Base-by-base conservation (phyloP, 1,284 basidiomycete species). In the Mycena citricolor region DNA sequence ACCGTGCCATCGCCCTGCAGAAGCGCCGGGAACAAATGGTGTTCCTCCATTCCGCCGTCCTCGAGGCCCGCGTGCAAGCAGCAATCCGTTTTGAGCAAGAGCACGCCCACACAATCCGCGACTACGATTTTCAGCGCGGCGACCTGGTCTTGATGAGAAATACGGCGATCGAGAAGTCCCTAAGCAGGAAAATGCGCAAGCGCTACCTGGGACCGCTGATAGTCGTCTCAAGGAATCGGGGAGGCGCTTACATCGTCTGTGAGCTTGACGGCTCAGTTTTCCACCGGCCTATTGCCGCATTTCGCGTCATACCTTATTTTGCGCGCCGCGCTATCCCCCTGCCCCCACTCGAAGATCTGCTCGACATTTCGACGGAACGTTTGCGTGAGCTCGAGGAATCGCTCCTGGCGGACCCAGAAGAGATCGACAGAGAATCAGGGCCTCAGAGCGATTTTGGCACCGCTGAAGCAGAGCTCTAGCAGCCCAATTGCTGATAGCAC, bases 381-480 rank as follows among this genome's bases (percentile, higher is more conserved):
- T 17, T 39, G 8, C 36, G 36, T 10, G 23, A 29, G 29, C 11
- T 39, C 23, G 36, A 39, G 16, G 10, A 35, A 5, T 35, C 33
- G 11, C 20, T 21, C 19, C 33, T 35, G 19, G 7, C 14, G 7
- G 33, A 35, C 29, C 49, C 64, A 2, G 61, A 67, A 46, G 60
- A 58, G n/a, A n/a, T n/a, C n/a, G n/a, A n/a, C n/a, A n/a, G n/a
- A n/a, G n/a, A n/a, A n/a, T n/a, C n/a, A n/a, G n/a, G n/a, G n/a
- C n/a, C n/a, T n/a, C n/a, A n/a, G n/a, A n/a, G n/a, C n/a, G n/a
- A n/a, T n/a, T n/a, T n/a, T n/a, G n/a, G n/a, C n/a, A n/a, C n/a
- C n/a, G n/a, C n/a, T n/a, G n/a, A n/a, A n/a, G n/a, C n/a, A n/a
- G n/a, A n/a, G n/a, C n/a, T n/a, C n/a, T n/a, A n/a, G n/a, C n/a